Conservation (phyloP, 2,329 filamentous ascomycete genomes). For the Hymenoscyphus albidus region DNA sequence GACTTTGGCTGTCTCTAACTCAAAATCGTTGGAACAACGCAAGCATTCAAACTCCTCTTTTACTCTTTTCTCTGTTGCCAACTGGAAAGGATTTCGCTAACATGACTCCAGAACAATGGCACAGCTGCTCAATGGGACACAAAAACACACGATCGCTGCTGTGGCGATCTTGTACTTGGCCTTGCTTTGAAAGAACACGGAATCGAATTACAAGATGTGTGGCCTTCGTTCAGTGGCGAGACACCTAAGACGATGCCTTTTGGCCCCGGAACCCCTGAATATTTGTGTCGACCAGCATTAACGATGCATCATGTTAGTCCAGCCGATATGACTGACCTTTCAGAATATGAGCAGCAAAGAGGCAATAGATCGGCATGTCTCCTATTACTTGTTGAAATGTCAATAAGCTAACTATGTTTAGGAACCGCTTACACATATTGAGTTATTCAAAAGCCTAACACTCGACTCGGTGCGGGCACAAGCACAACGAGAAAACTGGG, state of each 20-base stretch:
- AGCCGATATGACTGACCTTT: constrained; percentile 47
- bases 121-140: constrained; percentile 47
- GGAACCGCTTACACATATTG: constrained; percentile 37
- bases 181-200: constrained; percentile 45
- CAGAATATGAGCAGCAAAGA: constrained; percentile 46
- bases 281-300: constrained; percentile 53
- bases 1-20: no score
- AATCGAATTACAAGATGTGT: constrained; percentile 42
- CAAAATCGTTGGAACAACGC: no score
- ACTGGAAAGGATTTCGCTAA: background rate
- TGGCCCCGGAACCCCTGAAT: constrained; percentile 22
- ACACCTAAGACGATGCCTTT: constrained; percentile 49
- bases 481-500: constrained; percentile 45
- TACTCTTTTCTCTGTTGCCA: no score
- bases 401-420: constrained; percentile 6
- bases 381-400: background rate
- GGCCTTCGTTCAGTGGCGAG: constrained; percentile 54
- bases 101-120: constrained; percentile 35
- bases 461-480: constrained; percentile 38
- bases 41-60: no score
- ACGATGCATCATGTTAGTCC: constrained; percentile 54
- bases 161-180: constrained; percentile 50
- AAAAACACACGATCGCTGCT: constrained; percentile 42
- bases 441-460: constrained; percentile 48
- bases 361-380: constrained; percentile 10